Evolutionary conservation across 345 rosid species (phyloP).

Genomic region (Aquilaria yunnanensis): DNA sequence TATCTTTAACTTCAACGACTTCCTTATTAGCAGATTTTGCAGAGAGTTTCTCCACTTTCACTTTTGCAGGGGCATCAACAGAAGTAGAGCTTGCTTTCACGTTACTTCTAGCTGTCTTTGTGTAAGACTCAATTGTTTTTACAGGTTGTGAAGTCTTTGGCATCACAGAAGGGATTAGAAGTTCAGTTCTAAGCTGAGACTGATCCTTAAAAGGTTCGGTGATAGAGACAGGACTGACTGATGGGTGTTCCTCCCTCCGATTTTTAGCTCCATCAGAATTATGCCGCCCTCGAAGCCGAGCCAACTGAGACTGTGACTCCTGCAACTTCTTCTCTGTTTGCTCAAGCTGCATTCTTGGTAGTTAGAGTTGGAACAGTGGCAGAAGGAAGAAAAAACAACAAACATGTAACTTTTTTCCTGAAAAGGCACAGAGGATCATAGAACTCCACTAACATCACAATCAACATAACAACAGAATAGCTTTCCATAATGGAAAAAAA

Average conservation of each 20-base stretch:
- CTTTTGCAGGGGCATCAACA: slow-evolving; percentile 17
- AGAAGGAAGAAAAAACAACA: background rate
- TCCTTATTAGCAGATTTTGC: slow-evolving; percentile 25
- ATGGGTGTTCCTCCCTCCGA: slow-evolving; percentile 28
- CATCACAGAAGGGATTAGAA: slow-evolving; percentile 38
- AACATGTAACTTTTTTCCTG: background rate
- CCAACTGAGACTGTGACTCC: slow-evolving; percentile 49
- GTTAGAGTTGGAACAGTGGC: background rate
- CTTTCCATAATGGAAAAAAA: background rate
- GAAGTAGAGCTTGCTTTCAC: slow-evolving; percentile 22
- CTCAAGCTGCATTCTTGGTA: slow-evolving; percentile 40
- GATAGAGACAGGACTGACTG: slow-evolving; percentile 21
- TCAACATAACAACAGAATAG: background rate
- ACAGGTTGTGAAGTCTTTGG: slow-evolving; percentile 29
- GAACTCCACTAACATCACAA: background rate
- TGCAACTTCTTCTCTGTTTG: slow-evolving; percentile 57
- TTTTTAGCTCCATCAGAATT: slow-evolving; percentile 22
- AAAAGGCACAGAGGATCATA: background rate
- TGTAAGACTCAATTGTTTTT: slow-evolving; percentile 22
- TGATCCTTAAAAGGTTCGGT: slow-evolving; percentile 24
- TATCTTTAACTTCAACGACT: slow-evolving; percentile 33
- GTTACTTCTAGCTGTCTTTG: slow-evolving; percentile 20
- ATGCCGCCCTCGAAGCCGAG: slow-evolving; percentile 41
- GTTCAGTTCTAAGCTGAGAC: slow-evolving; percentile 34
- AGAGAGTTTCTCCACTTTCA: slow-evolving; percentile 33